phyloP scores from a whole-genome alignment of 2,329 filamentous ascomycete genomes.

The Monilinia laxa region DNA sequence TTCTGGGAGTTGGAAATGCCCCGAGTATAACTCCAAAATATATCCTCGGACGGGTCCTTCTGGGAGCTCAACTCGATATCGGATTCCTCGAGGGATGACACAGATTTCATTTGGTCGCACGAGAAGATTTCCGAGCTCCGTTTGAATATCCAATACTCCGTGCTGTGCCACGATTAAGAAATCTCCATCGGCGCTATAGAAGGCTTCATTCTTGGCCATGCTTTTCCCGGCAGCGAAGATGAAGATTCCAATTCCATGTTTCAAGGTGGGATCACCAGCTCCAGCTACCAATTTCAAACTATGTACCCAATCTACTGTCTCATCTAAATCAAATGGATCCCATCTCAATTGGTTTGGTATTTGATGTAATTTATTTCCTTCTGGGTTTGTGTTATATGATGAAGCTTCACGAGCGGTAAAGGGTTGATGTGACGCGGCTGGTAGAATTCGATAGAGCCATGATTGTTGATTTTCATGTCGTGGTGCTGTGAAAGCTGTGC shows the following conservation, averaged over 20 bases:
- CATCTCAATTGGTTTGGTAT: slow-evolving; percentile 81
- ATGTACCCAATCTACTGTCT: slow-evolving; percentile 67
- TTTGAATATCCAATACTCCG: slow-evolving; percentile 72
- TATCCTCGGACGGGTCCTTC: slow-evolving; percentile 67
- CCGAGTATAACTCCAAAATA: slow-evolving; percentile 71
- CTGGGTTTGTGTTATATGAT: slow-evolving; percentile 46
- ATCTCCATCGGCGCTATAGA: slow-evolving; percentile 83
- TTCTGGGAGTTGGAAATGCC: slow-evolving; percentile 70
- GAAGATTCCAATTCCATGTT: slow-evolving; percentile 76
- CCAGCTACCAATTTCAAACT: slow-evolving; percentile 67
- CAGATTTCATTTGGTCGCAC: slow-evolving; percentile 78
- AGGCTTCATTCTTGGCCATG: slow-evolving; percentile 73
- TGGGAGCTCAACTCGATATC: slow-evolving; percentile 69
- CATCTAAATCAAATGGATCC: slow-evolving; percentile 69
- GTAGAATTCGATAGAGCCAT: slow-evolving; percentile 58
- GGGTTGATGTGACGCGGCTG: slow-evolving; percentile 52
- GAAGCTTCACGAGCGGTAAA: slow-evolving; percentile 47
- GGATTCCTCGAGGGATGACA: slow-evolving; percentile 71
- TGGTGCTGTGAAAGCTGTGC: slow-evolving; percentile 57
- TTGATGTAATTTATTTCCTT: slow-evolving; percentile 53
- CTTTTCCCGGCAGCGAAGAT: slow-evolving; percentile 76
- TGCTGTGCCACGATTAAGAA: slow-evolving; percentile 74
- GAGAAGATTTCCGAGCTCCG: slow-evolving; percentile 71
- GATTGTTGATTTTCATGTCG: slow-evolving; percentile 56
- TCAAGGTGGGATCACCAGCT: slow-evolving; percentile 75